Base-by-base conservation (phyloP, 2,329 filamentous ascomycete species). In the Phyllosticta ampelicida region DNA sequence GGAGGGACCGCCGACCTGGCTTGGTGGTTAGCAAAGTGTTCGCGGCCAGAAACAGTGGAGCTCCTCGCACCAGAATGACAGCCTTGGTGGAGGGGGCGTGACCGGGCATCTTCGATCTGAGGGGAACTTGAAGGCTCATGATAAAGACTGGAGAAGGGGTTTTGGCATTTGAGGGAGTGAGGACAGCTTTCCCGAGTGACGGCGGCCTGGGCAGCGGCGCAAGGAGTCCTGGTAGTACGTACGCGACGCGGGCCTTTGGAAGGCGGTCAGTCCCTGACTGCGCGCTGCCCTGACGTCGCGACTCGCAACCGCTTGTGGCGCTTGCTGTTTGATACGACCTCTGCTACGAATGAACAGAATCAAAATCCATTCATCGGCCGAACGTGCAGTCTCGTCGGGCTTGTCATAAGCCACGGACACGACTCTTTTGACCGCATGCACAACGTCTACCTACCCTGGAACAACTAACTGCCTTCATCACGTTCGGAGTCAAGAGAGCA, bases 1-100 rank as follows among this genome's bases (percentile, higher is more conserved):
- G 60, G 91, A 96, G 58, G 94, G 91, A 61, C 94, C 92, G 65
- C 92, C 92, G 69, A 97, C 92, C 91, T 96, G 62, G 36, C 8
- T 55, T 16, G 20, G 54, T 9, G 62, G 65, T 72, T 48, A 73
- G 70, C 58, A 60, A 61, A 49, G 44, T 19, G 30, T 1, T 30
- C 30, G 11, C 18, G 30, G 21, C 8, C 21, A 53, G 23, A 53
- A 23, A 26, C 10, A 11, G 36, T 44, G 36, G 62, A 53, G 56
- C 56, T 55, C 13, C 62, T 72, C 79, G 69, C 80, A 96, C 91
- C 79, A 97, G 78, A 75, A 97, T 96, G 65, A 96, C 86, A 65
- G 92, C 92, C 78, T 96, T 97, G 71, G 91, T 96, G 63, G 85
- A 81, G 63, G 68, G 67, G 36, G 66, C 65, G 48, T 65, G 62